Percentiles rank a stretch among this genome's conserved stretches.
Evolutionary conservation across 352 stramenopile genomes (phyloP).

Genomic region (Globisporangium splendens): DNA sequence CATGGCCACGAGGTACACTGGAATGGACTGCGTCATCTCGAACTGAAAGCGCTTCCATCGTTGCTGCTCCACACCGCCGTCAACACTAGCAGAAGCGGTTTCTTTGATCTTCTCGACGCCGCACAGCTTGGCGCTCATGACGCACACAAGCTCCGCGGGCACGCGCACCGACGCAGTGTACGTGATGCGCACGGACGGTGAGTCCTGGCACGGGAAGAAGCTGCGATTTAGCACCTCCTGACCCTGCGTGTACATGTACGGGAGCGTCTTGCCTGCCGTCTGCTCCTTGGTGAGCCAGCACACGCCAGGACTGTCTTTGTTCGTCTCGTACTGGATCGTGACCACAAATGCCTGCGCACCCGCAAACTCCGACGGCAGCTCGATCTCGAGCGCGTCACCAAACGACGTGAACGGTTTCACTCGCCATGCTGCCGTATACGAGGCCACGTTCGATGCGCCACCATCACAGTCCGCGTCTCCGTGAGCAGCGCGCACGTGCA

Average conservation of each 20-base stretch:
- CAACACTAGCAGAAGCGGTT: not conserved
- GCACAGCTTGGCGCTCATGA: conserved; percentile 75
- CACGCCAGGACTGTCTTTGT: conserved; percentile 61
- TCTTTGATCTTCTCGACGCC: too few relatives aligned
- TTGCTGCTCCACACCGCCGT: conserved; percentile 14
- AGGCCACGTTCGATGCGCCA: not conserved
- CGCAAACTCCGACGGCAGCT: conserved; percentile 21
- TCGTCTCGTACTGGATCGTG: conserved; percentile 60
- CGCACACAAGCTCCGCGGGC: conserved; percentile 87
- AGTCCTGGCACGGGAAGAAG: conserved; percentile 91
- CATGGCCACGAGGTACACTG: conserved; percentile 84
- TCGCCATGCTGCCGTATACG: conserved; percentile 25
- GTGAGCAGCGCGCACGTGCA: conserved; percentile 8
- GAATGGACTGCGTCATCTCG: conserved; percentile 81
- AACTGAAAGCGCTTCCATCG: conserved; percentile 48
- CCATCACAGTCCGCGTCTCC: conserved; percentile 15
- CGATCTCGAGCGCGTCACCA: conserved; percentile 49
- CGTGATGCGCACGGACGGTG: conserved; percentile 93
- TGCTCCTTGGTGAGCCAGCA: conserved; percentile 85
- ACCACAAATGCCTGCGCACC: conserved; percentile 29
- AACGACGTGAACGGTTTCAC: conserved; percentile 65
- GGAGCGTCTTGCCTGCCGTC: conserved; percentile 69
- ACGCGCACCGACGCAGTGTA: conserved; percentile 93
- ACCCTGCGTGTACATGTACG: conserved; percentile 85
- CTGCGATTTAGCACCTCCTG: conserved; percentile 85